phyloP scores from a whole-genome alignment of 306 rosid genomes.

The Alnus rubra region DNA sequence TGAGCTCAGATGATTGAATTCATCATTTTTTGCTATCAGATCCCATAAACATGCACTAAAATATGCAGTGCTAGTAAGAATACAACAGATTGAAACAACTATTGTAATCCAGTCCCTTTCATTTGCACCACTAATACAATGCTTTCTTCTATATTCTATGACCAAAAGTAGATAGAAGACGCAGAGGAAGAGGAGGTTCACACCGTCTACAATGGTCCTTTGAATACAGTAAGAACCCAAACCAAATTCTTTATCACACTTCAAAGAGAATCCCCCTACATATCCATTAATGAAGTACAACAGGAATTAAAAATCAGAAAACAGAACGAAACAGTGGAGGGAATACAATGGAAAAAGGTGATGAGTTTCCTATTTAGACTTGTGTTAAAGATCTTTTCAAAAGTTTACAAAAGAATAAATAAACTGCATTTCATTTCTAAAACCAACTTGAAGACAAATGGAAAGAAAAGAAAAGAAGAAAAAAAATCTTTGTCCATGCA shows the following conservation, averaged over 20 bases:
- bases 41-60: slow-evolving; percentile 37
- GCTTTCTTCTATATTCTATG: slow-evolving; percentile 26
- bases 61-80: slow-evolving; percentile 41
- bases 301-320: not conserved
- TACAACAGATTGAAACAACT: slow-evolving; percentile 48
- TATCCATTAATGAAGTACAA: not conserved
- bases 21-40: slow-evolving; percentile 30
- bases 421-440: not conserved
- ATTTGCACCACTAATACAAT: slow-evolving; percentile 7
- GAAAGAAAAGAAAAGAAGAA: not conserved
- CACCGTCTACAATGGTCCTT: slow-evolving; percentile 32
- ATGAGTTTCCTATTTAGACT: too few species aligned
- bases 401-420: not conserved
- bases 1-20: slow-evolving; percentile 20
- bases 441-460: not conserved
- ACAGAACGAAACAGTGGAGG: too few species aligned
- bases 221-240: slow-evolving; percentile 45
- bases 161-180: slow-evolving; percentile 32
- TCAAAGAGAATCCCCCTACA: slow-evolving; percentile 45
- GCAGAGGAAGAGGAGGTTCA: slow-evolving; percentile 44
- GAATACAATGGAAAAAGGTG: too few species aligned
- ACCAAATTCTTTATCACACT: slow-evolving; percentile 41
- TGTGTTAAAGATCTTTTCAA: not conserved
- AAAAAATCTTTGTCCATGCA: not conserved
- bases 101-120: slow-evolving; percentile 30